These are phyloP conservation scores for Mucor indicus DNA, from an alignment of 371 early-diverging fungal genomes.

Conservation along the genomic window DNA sequence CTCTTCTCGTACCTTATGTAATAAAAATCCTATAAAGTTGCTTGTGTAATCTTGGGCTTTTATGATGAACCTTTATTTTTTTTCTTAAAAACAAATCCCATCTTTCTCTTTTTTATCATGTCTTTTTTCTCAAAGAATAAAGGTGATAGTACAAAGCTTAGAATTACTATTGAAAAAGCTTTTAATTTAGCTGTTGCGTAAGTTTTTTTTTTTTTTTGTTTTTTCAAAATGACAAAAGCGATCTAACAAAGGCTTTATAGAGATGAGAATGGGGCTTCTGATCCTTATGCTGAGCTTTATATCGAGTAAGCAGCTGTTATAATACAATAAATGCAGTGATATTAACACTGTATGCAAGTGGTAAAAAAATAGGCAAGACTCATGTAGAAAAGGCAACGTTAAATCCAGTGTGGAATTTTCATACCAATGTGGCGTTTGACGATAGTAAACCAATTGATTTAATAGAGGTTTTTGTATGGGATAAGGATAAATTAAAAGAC, in stretches of 20 bases:
- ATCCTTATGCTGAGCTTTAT: constrained; percentile 53
- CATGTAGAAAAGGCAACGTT: constrained; percentile 61
- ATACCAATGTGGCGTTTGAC: constrained; percentile 57
- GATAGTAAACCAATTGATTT: constrained; percentile 34
- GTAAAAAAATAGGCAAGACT: constrained; percentile 59
- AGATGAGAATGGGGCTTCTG: constrained; percentile 60
- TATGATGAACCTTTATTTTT: too few relatives aligned
- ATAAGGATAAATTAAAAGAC: constrained; percentile 21
- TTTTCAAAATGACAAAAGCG: background rate
- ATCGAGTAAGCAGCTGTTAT: constrained; percentile 21
- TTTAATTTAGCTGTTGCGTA: constrained; percentile 29
- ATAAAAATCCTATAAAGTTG: too few relatives aligned
- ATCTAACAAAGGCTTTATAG: too few relatives aligned
- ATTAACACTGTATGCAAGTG: constrained; percentile 17
- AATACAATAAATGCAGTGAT: background rate
- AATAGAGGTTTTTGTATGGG: constrained; percentile 56
- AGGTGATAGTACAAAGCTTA: constrained; percentile 5
- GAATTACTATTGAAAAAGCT: constrained; percentile 21
- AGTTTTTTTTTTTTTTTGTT: constrained; percentile 2
- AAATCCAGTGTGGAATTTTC: constrained; percentile 72
- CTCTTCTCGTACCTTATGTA: too few relatives aligned
- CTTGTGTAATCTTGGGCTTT: too few relatives aligned
- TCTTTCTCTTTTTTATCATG: background rate
- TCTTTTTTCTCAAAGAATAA: constrained; percentile 3
- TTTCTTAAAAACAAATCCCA: too few relatives aligned